Conservation (phyloP, 306 rosid genomes). For the Prosopis cineraria region DNA sequence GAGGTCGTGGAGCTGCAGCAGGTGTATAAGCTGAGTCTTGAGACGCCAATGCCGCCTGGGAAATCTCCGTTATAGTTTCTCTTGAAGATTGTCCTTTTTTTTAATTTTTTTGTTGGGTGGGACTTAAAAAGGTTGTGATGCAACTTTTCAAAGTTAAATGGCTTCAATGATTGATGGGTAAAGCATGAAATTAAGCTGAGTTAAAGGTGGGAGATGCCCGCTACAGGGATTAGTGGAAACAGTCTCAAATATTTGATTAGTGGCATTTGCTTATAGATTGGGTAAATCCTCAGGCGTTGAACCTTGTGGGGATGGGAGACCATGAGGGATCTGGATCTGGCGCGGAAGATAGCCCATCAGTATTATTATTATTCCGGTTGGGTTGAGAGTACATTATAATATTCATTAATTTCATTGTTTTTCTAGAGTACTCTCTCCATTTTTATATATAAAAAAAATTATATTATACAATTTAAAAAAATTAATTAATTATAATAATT, state of each 20-base stretch:
- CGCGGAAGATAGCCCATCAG: neutral
- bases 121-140: neutral
- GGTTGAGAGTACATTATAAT: neutral
- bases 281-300: neutral
- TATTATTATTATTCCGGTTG: neutral
- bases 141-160: neutral
- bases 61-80: neutral
- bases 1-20: neutral
- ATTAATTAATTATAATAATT: too few relatives aligned
- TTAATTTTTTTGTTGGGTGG: too few relatives aligned
- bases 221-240: too few relatives aligned
- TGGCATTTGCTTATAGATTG: neutral
- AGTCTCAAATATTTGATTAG: neutral
- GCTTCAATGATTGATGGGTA: neutral
- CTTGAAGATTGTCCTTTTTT: too few relatives aligned
- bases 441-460: too few relatives aligned
- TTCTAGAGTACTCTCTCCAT: too few relatives aligned
- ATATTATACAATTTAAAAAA: too few relatives aligned
- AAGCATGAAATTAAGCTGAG: neutral
- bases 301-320: neutral
- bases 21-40: neutral
- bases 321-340: neutral
- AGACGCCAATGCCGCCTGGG: neutral
- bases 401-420: too few relatives aligned
- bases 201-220: too few relatives aligned